Conservation (phyloP, 176 grass and related monocot species). For the Tillandsia fasciculata region DNA sequence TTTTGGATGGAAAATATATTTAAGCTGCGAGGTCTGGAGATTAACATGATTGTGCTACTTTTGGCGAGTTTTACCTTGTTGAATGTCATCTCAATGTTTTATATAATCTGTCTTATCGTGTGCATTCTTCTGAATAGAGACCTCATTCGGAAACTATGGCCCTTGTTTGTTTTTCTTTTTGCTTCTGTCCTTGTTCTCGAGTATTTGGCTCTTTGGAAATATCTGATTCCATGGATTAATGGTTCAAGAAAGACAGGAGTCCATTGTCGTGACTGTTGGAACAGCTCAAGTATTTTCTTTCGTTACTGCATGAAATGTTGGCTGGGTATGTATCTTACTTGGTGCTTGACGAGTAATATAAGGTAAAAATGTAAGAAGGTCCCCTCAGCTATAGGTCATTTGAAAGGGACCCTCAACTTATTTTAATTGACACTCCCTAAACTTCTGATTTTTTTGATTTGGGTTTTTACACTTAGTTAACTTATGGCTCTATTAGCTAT, state of each 20-base stretch:
- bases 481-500: neutral
- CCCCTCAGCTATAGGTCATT: too few relatives aligned
- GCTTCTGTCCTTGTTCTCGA: conserved; percentile 69
- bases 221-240: conserved; percentile 44
- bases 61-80: conserved; percentile 88
- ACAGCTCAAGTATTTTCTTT: conserved; percentile 51
- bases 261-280: conserved; percentile 89
- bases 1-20: conserved; percentile 99
- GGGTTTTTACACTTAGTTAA: neutral
- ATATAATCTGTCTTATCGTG: conserved; percentile 64
- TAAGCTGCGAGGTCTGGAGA: conserved; percentile 85
- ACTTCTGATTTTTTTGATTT: neutral
- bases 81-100: conserved; percentile 84
- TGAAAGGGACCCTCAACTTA: too few relatives aligned
- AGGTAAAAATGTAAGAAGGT: too few relatives aligned
- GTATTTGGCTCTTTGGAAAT: conserved; percentile 82
- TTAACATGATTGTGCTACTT: conserved; percentile 90
- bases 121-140: conserved; percentile 91
- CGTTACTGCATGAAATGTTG: conserved; percentile 81
- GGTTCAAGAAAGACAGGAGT: conserved; percentile 38
- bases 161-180: conserved; percentile 82
- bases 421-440: too few relatives aligned
- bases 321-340: conserved; percentile 57
- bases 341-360: neutral
- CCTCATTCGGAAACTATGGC: conserved; percentile 78